These are phyloP conservation scores for Fusarium floridanum DNA, from an alignment of 2,329 filamentous ascomycete genomes.

Conservation along the genomic window DNA sequence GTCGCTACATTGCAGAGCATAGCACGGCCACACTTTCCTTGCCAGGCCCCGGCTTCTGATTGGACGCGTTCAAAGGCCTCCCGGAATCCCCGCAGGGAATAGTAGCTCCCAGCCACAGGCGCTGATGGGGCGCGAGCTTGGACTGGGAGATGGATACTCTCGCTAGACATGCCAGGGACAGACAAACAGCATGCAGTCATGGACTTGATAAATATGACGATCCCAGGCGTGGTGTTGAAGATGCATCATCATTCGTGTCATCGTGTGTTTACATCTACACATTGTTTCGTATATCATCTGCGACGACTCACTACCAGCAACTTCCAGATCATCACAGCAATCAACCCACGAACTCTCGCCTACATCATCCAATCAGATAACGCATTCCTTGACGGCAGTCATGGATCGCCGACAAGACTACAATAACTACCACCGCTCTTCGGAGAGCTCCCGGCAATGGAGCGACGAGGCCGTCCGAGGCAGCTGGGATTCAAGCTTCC, in stretches of 20 bases:
- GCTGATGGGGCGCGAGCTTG: conserved; percentile 31
- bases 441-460: conserved; percentile 46
- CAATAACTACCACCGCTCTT: conserved; percentile 17
- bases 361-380: conserved; percentile 20
- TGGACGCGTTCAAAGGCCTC: conserved; percentile 42
- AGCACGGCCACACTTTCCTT: conserved; percentile 38
- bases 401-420: conserved; percentile 42
- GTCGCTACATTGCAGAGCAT: not conserved
- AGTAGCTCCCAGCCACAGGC: conserved; percentile 43
- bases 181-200: conserved; percentile 7
- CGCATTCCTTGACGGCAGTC: conserved; percentile 10
- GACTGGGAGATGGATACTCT: not conserved
- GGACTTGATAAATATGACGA: conserved; percentile 30
- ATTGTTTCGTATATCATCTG: not conserved
- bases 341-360: conserved; percentile 14
- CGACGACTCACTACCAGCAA: not conserved
- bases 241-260: conserved; percentile 17
- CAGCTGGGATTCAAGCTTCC: conserved; percentile 43
- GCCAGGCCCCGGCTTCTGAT: conserved; percentile 21
- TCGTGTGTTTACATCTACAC: not conserved
- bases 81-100: conserved; percentile 42
- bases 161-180: conserved; percentile 37
- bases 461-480: conserved; percentile 46
- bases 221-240: not conserved
- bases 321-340: not conserved